These are phyloP conservation scores for Tieghemostelium lacteum DNA, from an alignment of 78 protist genomes.

Conservation along the genomic window DNA sequence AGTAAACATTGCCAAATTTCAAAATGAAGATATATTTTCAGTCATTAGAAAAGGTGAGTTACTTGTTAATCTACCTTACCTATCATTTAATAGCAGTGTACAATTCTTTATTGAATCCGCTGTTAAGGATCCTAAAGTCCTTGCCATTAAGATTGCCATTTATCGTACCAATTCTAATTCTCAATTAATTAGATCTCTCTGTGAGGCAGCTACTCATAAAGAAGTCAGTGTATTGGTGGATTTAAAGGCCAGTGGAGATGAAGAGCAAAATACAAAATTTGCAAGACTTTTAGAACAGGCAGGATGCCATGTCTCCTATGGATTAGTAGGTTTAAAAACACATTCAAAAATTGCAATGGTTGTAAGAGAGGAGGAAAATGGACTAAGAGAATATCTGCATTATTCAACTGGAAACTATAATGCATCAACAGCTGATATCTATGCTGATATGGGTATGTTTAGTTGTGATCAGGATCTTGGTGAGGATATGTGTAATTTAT, in stretches of 20 bases:
- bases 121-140: conserved; percentile 71
- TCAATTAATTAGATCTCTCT: conserved; percentile 57
- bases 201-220: conserved; percentile 68
- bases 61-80: conserved; percentile 44
- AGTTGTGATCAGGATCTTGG: conserved; percentile 59
- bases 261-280: conserved; percentile 59
- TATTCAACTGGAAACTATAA: conserved; percentile 71
- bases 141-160: conserved; percentile 71
- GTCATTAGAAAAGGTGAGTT: conserved; percentile 65
- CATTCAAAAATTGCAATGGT: conserved; percentile 74
- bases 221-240: conserved; percentile 69
- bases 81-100: conserved; percentile 47
- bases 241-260: conserved; percentile 65
- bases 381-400: conserved; percentile 32
- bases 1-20: conserved; percentile 11
- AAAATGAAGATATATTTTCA: conserved; percentile 29
- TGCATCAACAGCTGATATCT: conserved; percentile 58
- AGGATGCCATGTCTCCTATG: conserved; percentile 69
- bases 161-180: conserved; percentile 59
- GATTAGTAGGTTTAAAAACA: conserved; percentile 68
- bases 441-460: conserved; percentile 56
- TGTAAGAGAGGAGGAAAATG: conserved; percentile 63
- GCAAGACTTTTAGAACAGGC: conserved; percentile 70
- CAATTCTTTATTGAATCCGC: conserved; percentile 72
- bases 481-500: conserved; percentile 66